Base-by-base conservation (phyloP, 257 asterid species). In the Solanum chmielewskii region DNA sequence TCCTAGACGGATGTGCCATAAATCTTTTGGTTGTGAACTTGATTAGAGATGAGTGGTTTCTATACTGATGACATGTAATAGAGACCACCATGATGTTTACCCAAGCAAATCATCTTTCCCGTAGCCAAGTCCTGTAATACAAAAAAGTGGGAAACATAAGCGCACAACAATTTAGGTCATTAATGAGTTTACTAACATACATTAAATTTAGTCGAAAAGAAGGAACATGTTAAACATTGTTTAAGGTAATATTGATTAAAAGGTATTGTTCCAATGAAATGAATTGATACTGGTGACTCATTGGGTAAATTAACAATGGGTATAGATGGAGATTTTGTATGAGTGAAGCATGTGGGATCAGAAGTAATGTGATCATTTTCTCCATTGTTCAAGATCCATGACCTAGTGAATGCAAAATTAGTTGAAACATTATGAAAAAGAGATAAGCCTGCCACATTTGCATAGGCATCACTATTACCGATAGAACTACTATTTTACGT, bases 51-150 rank as follows among this genome's bases (percentile, higher is more conserved):
- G 4, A 29, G 18, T 7, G 83, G 35, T 41, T 76, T 29, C 8
- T 76, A 4, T 18, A n/a, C 33, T 37, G 68, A 9, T 41, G 23
- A 2, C 29, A 45, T 60, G 82, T 75, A 85, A 66, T 85, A 88
- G 12, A 88, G 90, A 60, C 86, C 86, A 76, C 4, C 66, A 4
- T 16, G 42, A 45, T 85, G 12, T 27, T 73, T 39, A 74, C 83
- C 64, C 45, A 16, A 81, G 75, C 81, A 80, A 88, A 88, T 88
- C 87, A 49, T 86, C 60, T 88, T 88, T 60, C 80, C 52, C 42
- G 23, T 47, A 41, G 83, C 59, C 83, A 76, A 41, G 39, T 77
- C n/a, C 74, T 70, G 82, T 35, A 85, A 31, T 18, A 47, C 18
- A 41, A 89, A 39, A 85, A 88, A 3, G 1, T 27, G 23, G 14